These are phyloP conservation scores for Schwanniomyces pseudopolymorphus DNA, from an alignment of 805 yeast genomes.

Conservation along the genomic window DNA sequence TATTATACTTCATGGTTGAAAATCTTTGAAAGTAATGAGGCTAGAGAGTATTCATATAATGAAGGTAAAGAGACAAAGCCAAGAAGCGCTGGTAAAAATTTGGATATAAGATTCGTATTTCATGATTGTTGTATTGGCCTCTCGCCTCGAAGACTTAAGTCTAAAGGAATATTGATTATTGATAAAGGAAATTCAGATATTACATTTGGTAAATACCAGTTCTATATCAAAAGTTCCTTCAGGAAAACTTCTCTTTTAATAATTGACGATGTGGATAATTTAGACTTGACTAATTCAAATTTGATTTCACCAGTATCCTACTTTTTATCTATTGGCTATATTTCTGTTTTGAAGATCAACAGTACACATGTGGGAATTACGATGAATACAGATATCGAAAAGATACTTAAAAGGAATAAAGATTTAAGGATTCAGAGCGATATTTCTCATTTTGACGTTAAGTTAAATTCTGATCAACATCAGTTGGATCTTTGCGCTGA, in stretches of 20 bases:
- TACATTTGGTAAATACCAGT: slow-evolving; percentile 28
- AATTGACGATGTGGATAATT: slow-evolving; percentile 55
- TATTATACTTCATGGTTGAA: slow-evolving; percentile 63
- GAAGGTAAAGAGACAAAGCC: slow-evolving; percentile 6
- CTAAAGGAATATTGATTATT: slow-evolving; percentile 54
- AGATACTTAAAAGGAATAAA: slow-evolving; percentile 13
- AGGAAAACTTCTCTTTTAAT: slow-evolving; percentile 52
- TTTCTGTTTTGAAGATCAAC: slow-evolving; percentile 48
- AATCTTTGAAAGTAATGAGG: slow-evolving; percentile 17
- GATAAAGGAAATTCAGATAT: slow-evolving; percentile 57
- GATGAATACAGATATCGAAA: slow-evolving; percentile 22
- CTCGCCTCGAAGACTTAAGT: slow-evolving; percentile 57
- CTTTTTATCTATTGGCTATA: slow-evolving; percentile 50
- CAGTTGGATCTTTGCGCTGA: slow-evolving; percentile 75
- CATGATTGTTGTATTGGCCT: slow-evolving; percentile 61
- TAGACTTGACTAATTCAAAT: background rate
- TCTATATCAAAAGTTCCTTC: slow-evolving; percentile 44
- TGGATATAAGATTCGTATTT: slow-evolving; percentile 35
- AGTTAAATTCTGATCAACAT: slow-evolving; percentile 48
- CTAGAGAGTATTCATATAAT: background rate
- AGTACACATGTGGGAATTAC: slow-evolving; percentile 36
- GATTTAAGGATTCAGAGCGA: slow-evolving; percentile 19
- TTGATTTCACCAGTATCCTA: slow-evolving; percentile 34
- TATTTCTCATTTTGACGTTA: slow-evolving; percentile 39
- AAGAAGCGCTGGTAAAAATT: slow-evolving; percentile 6